Base-by-base conservation (phyloP, 805 yeast genomes). In the Grigorovia jiainica region DNA sequence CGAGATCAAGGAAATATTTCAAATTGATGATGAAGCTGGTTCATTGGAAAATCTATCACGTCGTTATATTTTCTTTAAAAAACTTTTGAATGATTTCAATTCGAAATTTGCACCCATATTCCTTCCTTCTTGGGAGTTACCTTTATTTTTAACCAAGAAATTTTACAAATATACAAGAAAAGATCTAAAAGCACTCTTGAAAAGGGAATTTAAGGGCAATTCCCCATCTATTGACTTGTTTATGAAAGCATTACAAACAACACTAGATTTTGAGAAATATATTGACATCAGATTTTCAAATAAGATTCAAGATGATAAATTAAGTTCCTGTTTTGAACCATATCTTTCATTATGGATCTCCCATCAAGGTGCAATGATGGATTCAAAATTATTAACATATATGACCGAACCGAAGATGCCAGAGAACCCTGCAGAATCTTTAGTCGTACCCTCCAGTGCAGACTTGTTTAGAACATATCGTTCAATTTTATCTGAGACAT, bases 1-100 rank as follows among this genome's bases (percentile, higher is more conserved):
- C 52, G 97, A 90, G 53, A 77, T 90, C 35, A 72, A 72, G 29
- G 65, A 76, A 18, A 86, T 92, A 9, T 92, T 92, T 63, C 73
- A 77, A 41, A 70, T 79, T 8, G 71, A 78, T 11, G 97, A 87
- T 52, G 98, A 92, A 62, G 98, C 98, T 0, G 97, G 97, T 1
- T 82, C 94, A 5, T 65, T 92, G 45, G 98, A 92, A 45, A 92
- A 92, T 60, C 63, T 92, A 40, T 72, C 77, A 24, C 68, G 97
- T 50, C 68, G 98, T 38, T 92, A 78, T 58, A 74, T 87, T 25
- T 90, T 82, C 58, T 84, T 86, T 62, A 79, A 81, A 49, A 79
- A 83, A 49, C 72, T 85, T 1, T 63, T 90, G 45, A 72, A 71
- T 41, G 69, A 71, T 31, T 76, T 79, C 50, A 79, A 77, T 45